Evolutionary conservation across 129 eudicot species (phyloP).

Genomic region (sunflower (Helianthus annuus)): DNA sequence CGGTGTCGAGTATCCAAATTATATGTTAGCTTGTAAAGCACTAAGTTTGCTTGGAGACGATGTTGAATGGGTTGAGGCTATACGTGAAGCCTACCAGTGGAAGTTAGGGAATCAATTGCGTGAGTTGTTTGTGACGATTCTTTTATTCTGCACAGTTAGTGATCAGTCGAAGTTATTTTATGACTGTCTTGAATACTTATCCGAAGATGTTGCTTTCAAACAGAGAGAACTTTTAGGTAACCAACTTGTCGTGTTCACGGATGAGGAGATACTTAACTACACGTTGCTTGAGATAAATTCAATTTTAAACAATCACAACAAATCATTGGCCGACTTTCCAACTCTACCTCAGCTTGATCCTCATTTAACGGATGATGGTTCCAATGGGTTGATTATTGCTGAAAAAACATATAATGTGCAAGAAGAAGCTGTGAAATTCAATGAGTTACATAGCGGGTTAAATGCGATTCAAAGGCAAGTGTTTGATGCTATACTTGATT

Average conservation of each 20-base stretch:
- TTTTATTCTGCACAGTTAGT: not conserved
- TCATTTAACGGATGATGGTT: not conserved
- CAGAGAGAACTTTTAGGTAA: not conserved
- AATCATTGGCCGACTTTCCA: not conserved
- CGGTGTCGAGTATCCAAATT: not conserved
- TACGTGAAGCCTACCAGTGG: not conserved
- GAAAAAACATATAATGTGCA: not conserved
- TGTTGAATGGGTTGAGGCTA: not conserved
- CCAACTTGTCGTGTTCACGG: not conserved
- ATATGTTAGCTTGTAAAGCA: not conserved
- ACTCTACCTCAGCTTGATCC: not conserved
- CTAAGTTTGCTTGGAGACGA: not conserved
- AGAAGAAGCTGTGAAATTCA: not conserved
- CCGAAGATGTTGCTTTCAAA: not conserved
- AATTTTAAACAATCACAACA: not conserved
- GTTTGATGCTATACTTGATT: not conserved
- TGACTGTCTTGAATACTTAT: not conserved
- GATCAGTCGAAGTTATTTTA: not conserved
- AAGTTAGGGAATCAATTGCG: not conserved
- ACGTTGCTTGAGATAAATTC: not conserved
- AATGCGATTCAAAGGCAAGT: not conserved
- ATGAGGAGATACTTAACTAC: not conserved
- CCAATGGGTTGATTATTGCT: not conserved
- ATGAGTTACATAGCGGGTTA: not conserved
- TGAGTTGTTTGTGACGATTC: not conserved